phyloP scores from a whole-genome alignment of 176 grass and related monocot genomes.

The Triticum timopheevii region DNA sequence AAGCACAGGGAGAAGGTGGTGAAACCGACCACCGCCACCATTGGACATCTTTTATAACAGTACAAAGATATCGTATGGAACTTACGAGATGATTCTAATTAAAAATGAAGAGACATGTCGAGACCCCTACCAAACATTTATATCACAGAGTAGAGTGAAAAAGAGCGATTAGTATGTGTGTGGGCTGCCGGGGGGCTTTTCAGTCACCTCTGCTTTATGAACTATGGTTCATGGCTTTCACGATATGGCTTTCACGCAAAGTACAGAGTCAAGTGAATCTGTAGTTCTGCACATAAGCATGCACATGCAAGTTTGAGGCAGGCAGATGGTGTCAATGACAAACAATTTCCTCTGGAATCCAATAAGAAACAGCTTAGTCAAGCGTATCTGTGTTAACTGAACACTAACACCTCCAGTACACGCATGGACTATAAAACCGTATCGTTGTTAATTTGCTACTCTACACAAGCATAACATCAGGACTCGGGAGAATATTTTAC shows the following conservation, averaged over 20 bases:
- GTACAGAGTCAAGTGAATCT: background rate
- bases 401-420: background rate
- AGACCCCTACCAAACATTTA: background rate
- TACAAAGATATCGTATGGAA: background rate
- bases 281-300: background rate
- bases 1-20: background rate
- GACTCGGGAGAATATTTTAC: background rate
- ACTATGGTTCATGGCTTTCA: background rate
- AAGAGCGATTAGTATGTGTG: background rate
- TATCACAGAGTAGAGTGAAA: background rate
- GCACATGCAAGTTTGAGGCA: background rate
- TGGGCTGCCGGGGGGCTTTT: background rate
- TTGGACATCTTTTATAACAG: background rate
- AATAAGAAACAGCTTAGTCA: constrained; percentile 15
- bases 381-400: constrained; percentile 16
- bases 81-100: background rate
- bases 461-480: background rate
- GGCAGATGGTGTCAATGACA: background rate
- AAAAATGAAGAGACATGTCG: background rate
- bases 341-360: background rate
- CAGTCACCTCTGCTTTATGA: background rate
- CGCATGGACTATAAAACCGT: background rate
- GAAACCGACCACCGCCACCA: background rate
- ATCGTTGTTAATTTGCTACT: background rate
- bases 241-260: background rate